These are phyloP conservation scores for Saccharomyces hybrid DNA, from an alignment of 1,139 yeast species.

Conservation along the genomic window DNA sequence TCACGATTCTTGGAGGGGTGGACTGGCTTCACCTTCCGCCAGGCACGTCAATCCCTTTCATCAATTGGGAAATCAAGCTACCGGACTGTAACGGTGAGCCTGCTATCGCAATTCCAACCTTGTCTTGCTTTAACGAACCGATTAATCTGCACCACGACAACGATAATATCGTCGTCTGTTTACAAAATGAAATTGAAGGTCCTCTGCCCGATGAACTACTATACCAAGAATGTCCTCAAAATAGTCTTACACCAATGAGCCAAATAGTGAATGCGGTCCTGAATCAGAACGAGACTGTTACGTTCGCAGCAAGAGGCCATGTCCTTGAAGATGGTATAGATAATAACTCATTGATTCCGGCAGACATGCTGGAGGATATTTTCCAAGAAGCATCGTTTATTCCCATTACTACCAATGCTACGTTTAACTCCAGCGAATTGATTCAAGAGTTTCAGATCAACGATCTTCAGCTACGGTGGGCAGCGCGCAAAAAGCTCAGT, in stretches of 20 bases:
- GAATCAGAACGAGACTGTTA: not conserved
- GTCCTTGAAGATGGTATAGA: not conserved
- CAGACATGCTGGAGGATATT: conserved; percentile 14
- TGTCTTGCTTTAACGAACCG: conserved; percentile 7
- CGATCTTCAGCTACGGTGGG: conserved; percentile 28
- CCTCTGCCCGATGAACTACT: conserved; percentile 3
- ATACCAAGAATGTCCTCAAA: not conserved
- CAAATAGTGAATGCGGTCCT: conserved; percentile 8
- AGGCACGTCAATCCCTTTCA: conserved; percentile 4
- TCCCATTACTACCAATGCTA: conserved; percentile 10
- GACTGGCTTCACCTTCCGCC: conserved; percentile 1
- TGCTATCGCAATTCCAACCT: conserved; percentile 8
- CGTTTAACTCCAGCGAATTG: conserved; percentile 19
- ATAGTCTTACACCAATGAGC: conserved; percentile 1
- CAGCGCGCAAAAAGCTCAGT: conserved; percentile 26
- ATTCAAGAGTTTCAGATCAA: conserved; percentile 32
- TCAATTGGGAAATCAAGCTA: conserved; percentile 10
- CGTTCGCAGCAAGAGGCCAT: not conserved
- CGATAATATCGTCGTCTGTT: conserved; percentile 6
- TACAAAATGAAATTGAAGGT: conserved; percentile 8
- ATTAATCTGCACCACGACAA: not conserved
- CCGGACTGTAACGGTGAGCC: conserved; percentile 11
- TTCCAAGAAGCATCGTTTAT: not conserved
- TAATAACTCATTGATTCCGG: conserved; percentile 6
- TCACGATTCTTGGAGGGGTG: not conserved